A percentile compares a stretch with the other conserved stretches of the same genome.
phyloP scores from a whole-genome alignment of 2,329 filamentous ascomycete species.

The Lecanicillium sp. region DNA sequence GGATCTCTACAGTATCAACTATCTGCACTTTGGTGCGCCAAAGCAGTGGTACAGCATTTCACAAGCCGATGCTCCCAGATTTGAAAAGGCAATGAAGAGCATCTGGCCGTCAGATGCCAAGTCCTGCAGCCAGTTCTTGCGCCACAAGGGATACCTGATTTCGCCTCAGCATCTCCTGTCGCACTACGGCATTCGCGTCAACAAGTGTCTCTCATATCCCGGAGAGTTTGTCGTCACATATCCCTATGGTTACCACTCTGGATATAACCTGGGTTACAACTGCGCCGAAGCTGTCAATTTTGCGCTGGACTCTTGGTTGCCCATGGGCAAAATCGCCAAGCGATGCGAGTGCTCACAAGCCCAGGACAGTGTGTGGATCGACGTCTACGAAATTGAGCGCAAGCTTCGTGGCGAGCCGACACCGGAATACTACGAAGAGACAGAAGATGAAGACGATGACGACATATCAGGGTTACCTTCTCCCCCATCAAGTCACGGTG shows the following conservation, averaged over 20 bases:
- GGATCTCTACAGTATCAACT: constrained; percentile 99
- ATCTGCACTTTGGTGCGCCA: constrained; percentile 95
- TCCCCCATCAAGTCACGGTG: constrained; percentile 67
- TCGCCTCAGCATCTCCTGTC: constrained; percentile 82
- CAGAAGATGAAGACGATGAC: constrained; percentile 59
- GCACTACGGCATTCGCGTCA: constrained; percentile 92
- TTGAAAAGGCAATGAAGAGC: constrained; percentile 90
- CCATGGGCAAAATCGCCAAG: constrained; percentile 92
- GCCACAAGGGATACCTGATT: constrained; percentile 96
- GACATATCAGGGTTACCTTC: constrained; percentile 66
- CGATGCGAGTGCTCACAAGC: constrained; percentile 94
- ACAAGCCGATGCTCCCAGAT: constrained; percentile 85
- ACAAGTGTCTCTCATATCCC: constrained; percentile 90
- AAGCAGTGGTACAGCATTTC: constrained; percentile 99
- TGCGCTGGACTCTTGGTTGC: constrained; percentile 88
- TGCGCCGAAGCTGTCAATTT: constrained; percentile 99
- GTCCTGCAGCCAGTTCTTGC: constrained; percentile 89
- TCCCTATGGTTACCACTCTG: constrained; percentile 96
- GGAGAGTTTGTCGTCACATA: constrained; percentile 98
- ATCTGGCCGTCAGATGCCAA: constrained; percentile 95
- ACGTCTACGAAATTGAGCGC: constrained; percentile 91
- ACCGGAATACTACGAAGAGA: constrained; percentile 68
- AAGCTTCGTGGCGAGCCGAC: constrained; percentile 86
- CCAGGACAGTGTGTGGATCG: constrained; percentile 96
- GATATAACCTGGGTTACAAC: constrained; percentile 97